Evolutionary conservation across 2,329 filamentous ascomycete species (phyloP), one percentile per base, ranked within the genome.

Genomic region (Cladosporium velox): DNA sequence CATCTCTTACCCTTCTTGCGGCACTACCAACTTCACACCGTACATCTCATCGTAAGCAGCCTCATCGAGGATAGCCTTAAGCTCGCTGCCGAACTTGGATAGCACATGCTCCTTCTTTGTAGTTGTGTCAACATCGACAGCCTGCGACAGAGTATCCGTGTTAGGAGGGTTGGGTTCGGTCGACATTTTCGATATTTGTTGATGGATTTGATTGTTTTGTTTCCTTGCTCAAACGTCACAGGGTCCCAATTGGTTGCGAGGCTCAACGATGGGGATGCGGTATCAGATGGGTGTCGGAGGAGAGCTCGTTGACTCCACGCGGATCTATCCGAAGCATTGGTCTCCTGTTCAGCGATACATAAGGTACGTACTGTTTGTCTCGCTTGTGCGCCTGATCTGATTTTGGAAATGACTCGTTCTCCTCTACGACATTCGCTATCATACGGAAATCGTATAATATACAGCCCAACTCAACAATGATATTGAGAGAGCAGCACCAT

Each of bases 11-110:
- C 67, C 72, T 71, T 71, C 70, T 3, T 52, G 47, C 28, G 72
- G 68, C 41, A 72, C 68, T 18, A 69, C 65, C 54, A 97, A 86
- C 35, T 85, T 82, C 64, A 97, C 88, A 59, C 93, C 93, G 88
- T 93, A 98, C 85, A 97, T 91, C 83, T 97, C 93, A 61, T 81
- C 80, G 79, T 96, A 85, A 18, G 80, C 83, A 61, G 86, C 81
- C 67, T 84, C 81, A 59, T 81, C 79, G 67, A 88, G 78, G 67
- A 93, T 85, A 7, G 82, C 77, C 6, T 85, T 79, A 38, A 93
- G 82, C 34, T 82, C 82, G 11, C 82, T 81, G 68, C 87, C 85
- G 69, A 93, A 83, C 51, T 73, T 67, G 49, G 49, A 52, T 4
- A 76, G 68, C 24, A 67, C 70, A 67, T 74, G 72, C 51, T 62